Percentiles rank a stretch among this genome's conserved stretches.
Evolutionary conservation across 129 eudicot species (phyloP).

Genomic region (Deinandra increscens): DNA sequence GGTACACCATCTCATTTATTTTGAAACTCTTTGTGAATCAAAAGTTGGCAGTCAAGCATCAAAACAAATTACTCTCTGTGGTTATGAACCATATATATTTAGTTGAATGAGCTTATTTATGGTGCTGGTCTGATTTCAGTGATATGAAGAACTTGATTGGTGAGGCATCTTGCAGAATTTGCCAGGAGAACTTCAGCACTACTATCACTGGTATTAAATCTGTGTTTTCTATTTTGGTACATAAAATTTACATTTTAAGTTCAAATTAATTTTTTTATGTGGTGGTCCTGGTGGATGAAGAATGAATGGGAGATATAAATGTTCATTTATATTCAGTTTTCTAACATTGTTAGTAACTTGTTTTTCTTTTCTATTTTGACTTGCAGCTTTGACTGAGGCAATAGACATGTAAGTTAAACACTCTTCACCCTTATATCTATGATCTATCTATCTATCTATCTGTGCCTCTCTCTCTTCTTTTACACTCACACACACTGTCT

Average conservation of each 20-base stretch:
- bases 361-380: slow-evolving; percentile 9
- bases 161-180: slow-evolving; percentile 79
- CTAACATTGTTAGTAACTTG: neutral
- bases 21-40: neutral
- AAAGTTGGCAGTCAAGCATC: neutral
- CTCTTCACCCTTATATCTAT: neutral
- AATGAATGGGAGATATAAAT: neutral
- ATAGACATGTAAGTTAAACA: slow-evolving; percentile 79
- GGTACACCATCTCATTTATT: too few species aligned
- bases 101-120: neutral
- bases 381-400: slow-evolving; percentile 86
- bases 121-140: slow-evolving; percentile 40
- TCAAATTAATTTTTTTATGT: neutral
- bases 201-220: slow-evolving; percentile 55
- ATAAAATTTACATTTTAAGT: neutral
- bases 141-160: slow-evolving; percentile 96
- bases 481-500: neutral
- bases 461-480: neutral
- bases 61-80: neutral
- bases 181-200: slow-evolving; percentile 91
- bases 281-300: slow-evolving; percentile 1
- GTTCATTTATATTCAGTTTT: neutral
- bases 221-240: neutral
- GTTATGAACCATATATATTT: neutral
- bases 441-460: too few species aligned